Base-by-base conservation (phyloP, 2,329 filamentous ascomycete genomes). In the Bimuria novae-zelandiae region DNA sequence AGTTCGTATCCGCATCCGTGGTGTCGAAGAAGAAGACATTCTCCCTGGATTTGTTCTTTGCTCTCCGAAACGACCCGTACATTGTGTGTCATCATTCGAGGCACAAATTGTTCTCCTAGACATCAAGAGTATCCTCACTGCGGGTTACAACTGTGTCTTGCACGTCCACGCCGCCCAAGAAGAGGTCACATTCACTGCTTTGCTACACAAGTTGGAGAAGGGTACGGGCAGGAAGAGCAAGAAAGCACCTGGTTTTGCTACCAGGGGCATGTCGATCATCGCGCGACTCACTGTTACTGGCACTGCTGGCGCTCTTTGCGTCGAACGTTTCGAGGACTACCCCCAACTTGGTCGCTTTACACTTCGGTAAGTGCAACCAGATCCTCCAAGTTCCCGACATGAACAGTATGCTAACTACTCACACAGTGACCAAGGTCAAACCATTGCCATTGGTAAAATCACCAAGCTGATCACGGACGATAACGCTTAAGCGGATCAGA, bases 401-500 rank as follows among this genome's bases (percentile, higher is more conserved):
- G n/a, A 17, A 17, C 12, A 36, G n/a, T 36, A 11, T 17, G 48
- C 69, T 73, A 63, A 72, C 71, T 65, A 33, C 29, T 19, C 50
- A 21, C 14, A 59, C 46, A 63, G 59, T 71, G 49, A 68, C 51
- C 70, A 97, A 87, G 94, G 94, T 67, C 93, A 97, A 89, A 99
- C 94, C 0, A 97, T 99, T 79, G 94, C 94, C 51, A 99, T 99
- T 79, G 94, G 94, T 70, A 99, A 99, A 84, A 95, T 99, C 75
- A 97, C 91, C 55, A 97, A 92, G 83, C 84, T 99, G 56, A 85
- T 89, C 58, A 73, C 70, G 2, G 71, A 73, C 33, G 49, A 55
- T 22, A 39, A 23, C 19, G 45, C 53, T 58, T 60, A 57, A 56
- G 39, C 47, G 49, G 22, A 42, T 16, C 2, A 11, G 33, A 29